Evolutionary conservation across 108 stramenopile species (phyloP).

Genomic region (Nannochloropsis oceanica): DNA sequence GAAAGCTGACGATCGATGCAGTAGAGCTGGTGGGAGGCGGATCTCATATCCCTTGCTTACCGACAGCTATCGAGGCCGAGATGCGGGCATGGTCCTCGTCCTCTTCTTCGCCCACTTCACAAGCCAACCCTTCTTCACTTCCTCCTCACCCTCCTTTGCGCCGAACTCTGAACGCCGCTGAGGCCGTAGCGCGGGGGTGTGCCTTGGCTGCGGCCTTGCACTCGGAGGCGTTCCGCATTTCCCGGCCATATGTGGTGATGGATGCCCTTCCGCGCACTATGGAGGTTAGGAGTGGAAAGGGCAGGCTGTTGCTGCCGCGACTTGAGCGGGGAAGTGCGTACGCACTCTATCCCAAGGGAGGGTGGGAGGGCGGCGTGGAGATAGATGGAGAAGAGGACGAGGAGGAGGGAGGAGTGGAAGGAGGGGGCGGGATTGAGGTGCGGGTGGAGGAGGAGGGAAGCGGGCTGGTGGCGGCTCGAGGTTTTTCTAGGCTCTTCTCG

Average conservation of each 20-base stretch:
- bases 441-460: neutral
- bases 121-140: neutral
- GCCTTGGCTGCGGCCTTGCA: neutral
- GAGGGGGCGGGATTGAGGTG: neutral
- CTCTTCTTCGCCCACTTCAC: neutral
- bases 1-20: neutral
- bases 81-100: neutral
- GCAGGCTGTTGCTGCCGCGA: neutral
- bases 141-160: neutral
- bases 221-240: neutral
- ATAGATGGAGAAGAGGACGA: neutral
- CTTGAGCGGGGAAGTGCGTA: neutral
- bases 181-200: neutral
- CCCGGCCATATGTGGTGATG: neutral
- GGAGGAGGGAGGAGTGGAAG: neutral
- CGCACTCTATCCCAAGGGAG: neutral
- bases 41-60: neutral
- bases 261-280: neutral
- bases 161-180: neutral
- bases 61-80: neutral
- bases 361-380: neutral
- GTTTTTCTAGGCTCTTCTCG: neutral
- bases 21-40: neutral
- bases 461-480: neutral
- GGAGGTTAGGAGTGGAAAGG: neutral